Percentiles rank a stretch among this genome's conserved stretches.
phyloP scores from a whole-genome alignment of 2,329 filamentous ascomycete species.

The Tolypocladium inflatum region DNA sequence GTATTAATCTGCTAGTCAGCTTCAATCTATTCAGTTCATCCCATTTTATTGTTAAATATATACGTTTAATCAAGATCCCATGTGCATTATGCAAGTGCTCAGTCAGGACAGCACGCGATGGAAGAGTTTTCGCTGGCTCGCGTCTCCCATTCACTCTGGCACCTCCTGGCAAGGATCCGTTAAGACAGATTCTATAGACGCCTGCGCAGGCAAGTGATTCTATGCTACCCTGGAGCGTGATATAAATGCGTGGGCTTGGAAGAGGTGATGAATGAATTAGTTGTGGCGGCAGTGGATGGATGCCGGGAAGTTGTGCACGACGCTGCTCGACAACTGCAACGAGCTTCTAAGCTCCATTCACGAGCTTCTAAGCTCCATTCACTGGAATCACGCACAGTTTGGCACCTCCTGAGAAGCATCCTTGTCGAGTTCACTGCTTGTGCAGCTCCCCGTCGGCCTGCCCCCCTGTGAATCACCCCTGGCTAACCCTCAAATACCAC shows the following conservation, averaged over 20 bases:
- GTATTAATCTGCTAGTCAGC: background rate
- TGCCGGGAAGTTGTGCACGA: too few relatives aligned
- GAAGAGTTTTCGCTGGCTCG: background rate
- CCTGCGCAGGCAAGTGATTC: too few relatives aligned
- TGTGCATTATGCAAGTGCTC: background rate
- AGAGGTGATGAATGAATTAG: too few relatives aligned
- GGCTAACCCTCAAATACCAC: background rate
- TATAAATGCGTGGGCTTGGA: too few relatives aligned
- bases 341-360: too few relatives aligned
- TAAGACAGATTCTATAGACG: background rate
- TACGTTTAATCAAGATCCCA: background rate
- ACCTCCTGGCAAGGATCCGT: background rate
- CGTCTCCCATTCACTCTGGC: background rate
- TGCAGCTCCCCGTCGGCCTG: background rate
- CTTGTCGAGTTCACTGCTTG: background rate
- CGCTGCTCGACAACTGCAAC: too few relatives aligned
- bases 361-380: too few relatives aligned
- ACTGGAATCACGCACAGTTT: too few relatives aligned
- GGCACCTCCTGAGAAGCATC: background rate
- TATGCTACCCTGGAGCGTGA: too few relatives aligned
- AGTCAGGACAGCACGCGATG: background rate
- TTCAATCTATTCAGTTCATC: background rate
- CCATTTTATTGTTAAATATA: accelerated
- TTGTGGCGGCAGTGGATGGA: too few relatives aligned
- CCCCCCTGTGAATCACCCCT: background rate